Evolutionary conservation across 352 stramenopile genomes (phyloP), one percentile per base, ranked within the genome.

Genomic region (Globisporangium irregulare): DNA sequence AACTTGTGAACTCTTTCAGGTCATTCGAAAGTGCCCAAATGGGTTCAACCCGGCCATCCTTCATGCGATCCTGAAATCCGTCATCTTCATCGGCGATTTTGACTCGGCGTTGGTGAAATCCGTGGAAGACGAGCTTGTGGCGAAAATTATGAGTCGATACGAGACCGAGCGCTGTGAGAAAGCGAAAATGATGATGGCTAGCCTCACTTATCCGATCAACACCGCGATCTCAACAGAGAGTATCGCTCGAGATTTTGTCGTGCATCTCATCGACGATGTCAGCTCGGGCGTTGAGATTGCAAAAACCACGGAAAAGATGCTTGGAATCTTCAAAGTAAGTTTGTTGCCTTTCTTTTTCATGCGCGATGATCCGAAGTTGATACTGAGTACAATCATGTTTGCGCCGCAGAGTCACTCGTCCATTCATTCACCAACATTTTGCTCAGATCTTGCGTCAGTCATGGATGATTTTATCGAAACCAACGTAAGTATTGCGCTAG

Each of bases 81-180:
- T 94, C n/a, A 88, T 81, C 22, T 94, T 93, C 48, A 86, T 94
- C 8, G 85, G 83, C 4, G 84, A 95, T 38, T 93, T 90, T 41
- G 84, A 93, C 59, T 70, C 80, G 0, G 71, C 82, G 3, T 53
- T 91, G 4, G 76, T 84, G 22, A 94, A 92, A 53, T 70, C 73
- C 0, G 73, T 92, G 6, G 81, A 92, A 65, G 76, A 91, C 60
- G 87, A 92, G 51, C 62, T 95, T 25, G 79, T 94, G 27, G 78
- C 77, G 54, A 90, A 86, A 27, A 79, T 95, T 55, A 92, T 94
- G 86, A 76, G 66, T 53, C 72, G 80, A 22, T 90, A 91, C 68
- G 84, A 93, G 64, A 67, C 70, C 1, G 71, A 84, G 41, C 74
- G 78, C 5, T 70, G 58, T 50, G 59, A 77, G 34, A 66, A 57